Evolutionary conservation across 306 rosid genomes (phyloP), one percentile per base, ranked within the genome.

Genomic region (Pueraria montana): DNA sequence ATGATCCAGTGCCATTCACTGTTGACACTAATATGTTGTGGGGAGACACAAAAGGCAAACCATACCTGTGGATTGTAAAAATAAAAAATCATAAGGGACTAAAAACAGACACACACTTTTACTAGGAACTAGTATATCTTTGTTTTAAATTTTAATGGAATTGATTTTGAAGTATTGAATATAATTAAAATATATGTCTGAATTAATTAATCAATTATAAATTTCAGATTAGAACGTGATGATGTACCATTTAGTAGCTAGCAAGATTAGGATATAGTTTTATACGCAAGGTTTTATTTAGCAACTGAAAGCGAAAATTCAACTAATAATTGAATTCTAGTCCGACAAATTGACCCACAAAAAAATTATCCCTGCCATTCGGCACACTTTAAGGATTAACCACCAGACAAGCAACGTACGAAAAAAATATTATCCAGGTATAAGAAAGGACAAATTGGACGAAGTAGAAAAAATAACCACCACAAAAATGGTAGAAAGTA

Each of bases 31-130:
- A 49, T 46, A 96, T 61, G 81, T 96, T 96, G 96, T 94, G 48
- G 1, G 92, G 90, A 17, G 99, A 92, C 69, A 96, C 90, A 86
- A 96, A 90, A 11, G 99, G 99, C 2, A 96, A 72, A 0, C 99
- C 99, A 58, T 96, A 96, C 98, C 98, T 93, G 82, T 66, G 12
- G 32, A 58, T 58, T 58, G 9, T 30, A 4, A 26, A 82, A 69
- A 50, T 34, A 21, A 4, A 26, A 82, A 69, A 50, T 34, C 21
- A 43, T 12, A 49, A 75, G 30, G 9, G 52, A 79, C 8, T 11
- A 59, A 16, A 70, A 48, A 32, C 40, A 64, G n/a, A 11, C 66
- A 61, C 5, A 62, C 27, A 27, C n/a, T 24, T 61, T 24, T 61
- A 26, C 42, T 14, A 13, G 68, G 68, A 62, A 30, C 42, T 27